Conservation (phyloP, 192 early-diverging fungal species). For the Entomortierella parvispora region DNA sequence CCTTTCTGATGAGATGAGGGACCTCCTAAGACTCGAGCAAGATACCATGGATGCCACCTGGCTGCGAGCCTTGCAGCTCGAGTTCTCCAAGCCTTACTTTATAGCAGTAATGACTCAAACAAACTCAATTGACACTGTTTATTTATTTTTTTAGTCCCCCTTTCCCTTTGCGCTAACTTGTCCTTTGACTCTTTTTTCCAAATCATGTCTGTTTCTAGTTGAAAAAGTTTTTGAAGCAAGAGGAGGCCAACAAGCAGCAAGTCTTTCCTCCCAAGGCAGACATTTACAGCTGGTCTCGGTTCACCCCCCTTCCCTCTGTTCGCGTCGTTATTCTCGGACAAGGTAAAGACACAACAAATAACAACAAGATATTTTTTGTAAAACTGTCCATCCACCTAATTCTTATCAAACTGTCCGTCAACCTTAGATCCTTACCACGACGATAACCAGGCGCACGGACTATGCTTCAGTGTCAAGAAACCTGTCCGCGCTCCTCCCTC, state of each 20-base stretch:
- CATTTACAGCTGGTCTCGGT: slow-evolving; percentile 89
- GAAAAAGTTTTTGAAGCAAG: slow-evolving; percentile 73
- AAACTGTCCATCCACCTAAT: background rate
- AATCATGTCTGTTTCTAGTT: slow-evolving; percentile 50
- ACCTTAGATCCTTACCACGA: slow-evolving; percentile 76
- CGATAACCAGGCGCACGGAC: slow-evolving; percentile 84
- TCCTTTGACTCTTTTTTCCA: background rate
- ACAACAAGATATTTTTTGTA: background rate
- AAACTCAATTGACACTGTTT: background rate
- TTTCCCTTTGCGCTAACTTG: background rate
- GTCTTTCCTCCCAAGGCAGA: slow-evolving; percentile 80
- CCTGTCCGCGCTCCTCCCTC: slow-evolving; percentile 86
- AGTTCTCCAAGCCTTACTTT: slow-evolving; percentile 72
- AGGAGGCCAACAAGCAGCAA: slow-evolving; percentile 59
- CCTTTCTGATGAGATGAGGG: slow-evolving; percentile 44
- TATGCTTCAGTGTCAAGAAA: slow-evolving; percentile 90
- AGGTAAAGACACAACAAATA: slow-evolving; percentile 56
- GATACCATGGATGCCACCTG: slow-evolving; percentile 80
- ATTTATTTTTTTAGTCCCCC: background rate
- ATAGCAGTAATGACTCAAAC: slow-evolving; percentile 53
- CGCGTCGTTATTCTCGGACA: slow-evolving; percentile 95
- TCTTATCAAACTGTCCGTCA: background rate
- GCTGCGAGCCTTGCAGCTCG: slow-evolving; percentile 66
- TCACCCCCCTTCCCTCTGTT: slow-evolving; percentile 71
- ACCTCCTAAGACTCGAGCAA: slow-evolving; percentile 65